phyloP scores from a whole-genome alignment of 495 filamentous ascomycete genomes.

The Penicillium soppii region DNA sequence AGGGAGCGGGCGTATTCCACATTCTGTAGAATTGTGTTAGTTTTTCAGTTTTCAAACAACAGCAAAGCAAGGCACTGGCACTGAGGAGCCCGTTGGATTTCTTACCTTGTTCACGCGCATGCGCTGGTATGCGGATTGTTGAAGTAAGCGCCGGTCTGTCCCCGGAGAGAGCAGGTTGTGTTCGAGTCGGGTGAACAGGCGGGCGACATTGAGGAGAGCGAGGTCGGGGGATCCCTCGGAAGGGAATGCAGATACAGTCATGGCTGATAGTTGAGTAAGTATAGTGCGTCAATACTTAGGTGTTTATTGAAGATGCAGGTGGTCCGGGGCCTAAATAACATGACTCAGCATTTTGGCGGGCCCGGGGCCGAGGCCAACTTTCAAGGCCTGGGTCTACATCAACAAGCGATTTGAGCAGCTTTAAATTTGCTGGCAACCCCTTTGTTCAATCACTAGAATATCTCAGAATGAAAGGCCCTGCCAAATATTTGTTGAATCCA shows the following conservation, averaged over 20 bases:
- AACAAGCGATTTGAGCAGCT: too few species aligned
- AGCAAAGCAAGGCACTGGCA: not conserved
- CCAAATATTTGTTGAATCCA: too few species aligned
- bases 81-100: not conserved
- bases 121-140: conserved; percentile 67
- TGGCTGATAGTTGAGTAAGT: conserved; percentile 3
- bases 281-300: not conserved
- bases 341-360: too few species aligned
- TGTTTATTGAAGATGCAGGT: not conserved
- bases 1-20: conserved; percentile 76
- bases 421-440: too few species aligned
- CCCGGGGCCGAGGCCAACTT: too few species aligned
- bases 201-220: conserved; percentile 59
- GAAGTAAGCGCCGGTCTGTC: conserved; percentile 57
- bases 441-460: too few species aligned
- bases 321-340: too few species aligned
- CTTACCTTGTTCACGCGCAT: conserved; percentile 51
- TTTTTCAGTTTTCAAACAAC: not conserved
- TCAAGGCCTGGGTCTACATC: too few species aligned
- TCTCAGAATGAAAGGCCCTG: too few species aligned
- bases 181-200: conserved; percentile 75
- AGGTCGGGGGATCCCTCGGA: conserved; percentile 33
- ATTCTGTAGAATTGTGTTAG: conserved; percentile 52
- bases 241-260: conserved; percentile 36
- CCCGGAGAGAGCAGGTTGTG: conserved; percentile 67